Conservation (phyloP, 1,139 yeast genomes). For the Eremothecium coryli region DNA sequence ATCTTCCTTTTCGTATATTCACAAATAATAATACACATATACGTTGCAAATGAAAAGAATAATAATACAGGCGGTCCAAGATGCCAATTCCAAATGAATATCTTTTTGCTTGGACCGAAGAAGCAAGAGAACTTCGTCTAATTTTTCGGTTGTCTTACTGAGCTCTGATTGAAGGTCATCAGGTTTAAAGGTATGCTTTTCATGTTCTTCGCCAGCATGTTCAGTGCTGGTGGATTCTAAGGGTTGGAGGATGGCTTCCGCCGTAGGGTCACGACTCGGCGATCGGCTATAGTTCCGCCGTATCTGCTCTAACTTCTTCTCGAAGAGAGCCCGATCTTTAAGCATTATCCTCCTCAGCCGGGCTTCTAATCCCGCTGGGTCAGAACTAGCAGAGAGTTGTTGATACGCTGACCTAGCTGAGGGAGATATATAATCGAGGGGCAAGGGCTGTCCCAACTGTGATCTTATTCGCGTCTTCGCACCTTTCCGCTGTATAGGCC, state of each 20-base stretch:
- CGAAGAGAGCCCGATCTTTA: constrained; percentile 1
- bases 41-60: constrained; percentile 22
- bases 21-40: constrained; percentile 21
- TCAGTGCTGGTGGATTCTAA: background rate
- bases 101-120: constrained; percentile 7
- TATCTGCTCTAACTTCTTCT: constrained; percentile 1
- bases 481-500: background rate
- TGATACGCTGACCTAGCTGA: background rate
- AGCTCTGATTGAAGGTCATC: constrained; percentile 10
- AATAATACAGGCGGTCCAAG: constrained; percentile 28
- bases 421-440: constrained; percentile 2
- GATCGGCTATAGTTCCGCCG: background rate
- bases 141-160: constrained; percentile 15
- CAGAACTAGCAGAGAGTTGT: background rate
- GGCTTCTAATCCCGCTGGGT: background rate
- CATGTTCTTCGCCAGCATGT: background rate
- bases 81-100: constrained; percentile 10
- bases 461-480: constrained; percentile 1
- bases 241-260: no score
- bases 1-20: constrained; percentile 1
- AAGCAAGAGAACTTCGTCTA: constrained; percentile 18
- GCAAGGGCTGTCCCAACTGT: constrained; percentile 3
- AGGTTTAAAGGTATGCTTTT: background rate
- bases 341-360: constrained; percentile 2
- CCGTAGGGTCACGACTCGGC: background rate